Evolutionary conservation across 495 filamentous ascomycete genomes (phyloP).

Genomic region (Astrocystis sublimbata): DNA sequence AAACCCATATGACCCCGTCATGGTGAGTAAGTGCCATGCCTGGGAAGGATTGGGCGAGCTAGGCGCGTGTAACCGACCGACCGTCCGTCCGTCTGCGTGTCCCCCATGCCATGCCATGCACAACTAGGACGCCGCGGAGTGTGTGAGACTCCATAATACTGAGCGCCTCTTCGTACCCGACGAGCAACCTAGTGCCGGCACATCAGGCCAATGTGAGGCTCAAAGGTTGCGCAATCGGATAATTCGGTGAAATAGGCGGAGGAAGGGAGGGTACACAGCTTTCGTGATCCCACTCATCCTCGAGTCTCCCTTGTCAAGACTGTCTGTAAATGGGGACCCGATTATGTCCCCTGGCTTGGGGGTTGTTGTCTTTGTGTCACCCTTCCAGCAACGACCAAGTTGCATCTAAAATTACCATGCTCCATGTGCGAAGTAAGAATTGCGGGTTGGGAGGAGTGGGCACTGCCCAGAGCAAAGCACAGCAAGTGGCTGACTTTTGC

Average conservation of each 20-base stretch:
- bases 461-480: slow-evolving; percentile 5
- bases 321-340: neutral
- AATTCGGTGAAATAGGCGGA: neutral
- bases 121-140: neutral
- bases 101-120: neutral
- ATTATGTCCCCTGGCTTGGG: neutral
- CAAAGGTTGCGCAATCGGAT: neutral
- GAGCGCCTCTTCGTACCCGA: neutral
- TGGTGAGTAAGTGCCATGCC: slow-evolving; percentile 9
- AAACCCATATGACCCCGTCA: slow-evolving; percentile 11
- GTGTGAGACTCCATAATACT: neutral
- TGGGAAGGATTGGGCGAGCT: too few relatives aligned
- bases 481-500: slow-evolving; percentile 1
- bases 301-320: neutral
- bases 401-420: neutral
- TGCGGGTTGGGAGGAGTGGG: neutral
- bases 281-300: slow-evolving; percentile 3
- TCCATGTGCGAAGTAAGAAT: neutral
- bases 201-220: slow-evolving; percentile 4
- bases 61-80: neutral
- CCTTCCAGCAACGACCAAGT: slow-evolving; percentile 1
- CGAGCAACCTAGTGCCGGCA: neutral
- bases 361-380: slow-evolving; percentile 8
- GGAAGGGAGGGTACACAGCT: neutral
- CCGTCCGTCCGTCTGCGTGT: neutral